phyloP scores from a whole-genome alignment of 192 early-diverging fungal genomes.

The Coemansia sp. region DNA sequence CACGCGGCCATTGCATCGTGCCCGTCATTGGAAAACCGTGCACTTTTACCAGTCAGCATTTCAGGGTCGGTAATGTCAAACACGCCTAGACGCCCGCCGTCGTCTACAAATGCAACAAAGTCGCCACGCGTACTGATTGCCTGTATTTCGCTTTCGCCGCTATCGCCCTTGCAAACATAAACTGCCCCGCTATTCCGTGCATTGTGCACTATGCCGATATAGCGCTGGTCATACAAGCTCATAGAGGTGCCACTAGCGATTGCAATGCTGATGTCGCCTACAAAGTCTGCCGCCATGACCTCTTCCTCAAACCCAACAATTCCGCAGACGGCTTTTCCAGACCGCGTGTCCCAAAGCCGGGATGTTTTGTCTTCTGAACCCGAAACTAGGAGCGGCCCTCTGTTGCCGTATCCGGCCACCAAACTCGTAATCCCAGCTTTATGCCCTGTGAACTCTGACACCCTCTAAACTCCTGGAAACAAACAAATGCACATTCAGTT shows the following conservation, averaged over 20 bases:
- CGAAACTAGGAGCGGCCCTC: conserved; percentile 28
- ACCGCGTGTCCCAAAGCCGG: conserved; percentile 41
- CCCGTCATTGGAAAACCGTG: conserved; percentile 2
- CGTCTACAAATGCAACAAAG: conserved; percentile 53
- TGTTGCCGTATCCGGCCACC: conserved; percentile 19
- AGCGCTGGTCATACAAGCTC: conserved; percentile 36
- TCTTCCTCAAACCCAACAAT: conserved; percentile 25
- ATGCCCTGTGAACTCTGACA: conserved; percentile 19
- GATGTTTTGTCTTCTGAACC: conserved; percentile 47
- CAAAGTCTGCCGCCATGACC: conserved; percentile 23
- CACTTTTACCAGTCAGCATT: background rate
- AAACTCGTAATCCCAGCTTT: conserved; percentile 23
- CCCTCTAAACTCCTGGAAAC: background rate
- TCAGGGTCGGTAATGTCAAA: conserved; percentile 32
- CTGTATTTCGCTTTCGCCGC: conserved; percentile 27
- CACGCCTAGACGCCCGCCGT: conserved; percentile 25
- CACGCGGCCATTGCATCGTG: conserved; percentile 45
- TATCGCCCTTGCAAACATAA: background rate
- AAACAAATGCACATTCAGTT: background rate
- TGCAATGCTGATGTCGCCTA: conserved; percentile 22
- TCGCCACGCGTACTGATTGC: conserved; percentile 44
- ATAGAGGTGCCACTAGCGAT: conserved; percentile 19
- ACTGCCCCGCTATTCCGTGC: background rate
- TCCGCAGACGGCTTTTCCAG: conserved; percentile 8
- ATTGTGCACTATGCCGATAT: background rate